A percentile compares a stretch with the other conserved stretches of the same genome.
Evolutionary conservation across 257 asterid species (phyloP).

Genomic region (Knoxia roxburghii): DNA sequence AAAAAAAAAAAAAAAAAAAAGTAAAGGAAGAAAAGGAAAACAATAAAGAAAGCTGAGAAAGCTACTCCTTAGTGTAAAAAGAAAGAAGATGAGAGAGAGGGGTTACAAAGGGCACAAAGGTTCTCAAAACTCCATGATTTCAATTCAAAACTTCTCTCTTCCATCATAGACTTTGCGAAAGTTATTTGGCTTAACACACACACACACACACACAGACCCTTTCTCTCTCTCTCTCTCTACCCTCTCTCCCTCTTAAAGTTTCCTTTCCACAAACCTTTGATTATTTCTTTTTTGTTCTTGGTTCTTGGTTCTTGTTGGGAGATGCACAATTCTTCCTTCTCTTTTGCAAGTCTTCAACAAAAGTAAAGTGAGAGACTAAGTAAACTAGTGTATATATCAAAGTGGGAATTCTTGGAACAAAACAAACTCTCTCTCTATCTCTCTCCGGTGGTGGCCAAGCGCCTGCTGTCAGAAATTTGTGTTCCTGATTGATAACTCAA

Average conservation of each 20-base stretch:
- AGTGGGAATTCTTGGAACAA: conserved; percentile 17
- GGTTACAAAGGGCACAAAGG: conserved; percentile 26
- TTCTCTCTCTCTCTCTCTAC: neutral
- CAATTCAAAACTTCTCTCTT: conserved; percentile 19
- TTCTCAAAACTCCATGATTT: conserved; percentile 35
- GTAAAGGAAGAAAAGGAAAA: conserved; percentile 20
- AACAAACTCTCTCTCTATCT: neutral
- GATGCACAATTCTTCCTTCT: no score
- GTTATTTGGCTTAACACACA: no score
- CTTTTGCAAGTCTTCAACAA: conserved; percentile 23
- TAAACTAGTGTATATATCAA: neutral
- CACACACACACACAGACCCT: no score
- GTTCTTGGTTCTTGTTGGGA: neutral
- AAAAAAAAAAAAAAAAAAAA: conserved; percentile 30
- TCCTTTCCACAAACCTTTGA: conserved; percentile 43
- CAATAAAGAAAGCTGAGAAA: conserved; percentile 27
- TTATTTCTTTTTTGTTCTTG: neutral
- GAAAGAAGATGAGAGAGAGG: conserved; percentile 26
- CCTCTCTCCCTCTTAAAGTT: conserved; percentile 31
- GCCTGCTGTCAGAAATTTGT: no score
- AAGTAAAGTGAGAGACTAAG: conserved; percentile 31
- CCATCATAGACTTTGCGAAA: conserved; percentile 20
- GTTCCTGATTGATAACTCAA: neutral
- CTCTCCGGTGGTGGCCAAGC: neutral
- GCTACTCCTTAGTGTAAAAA: conserved; percentile 19